Conservation (phyloP, 768 basidiomycete genomes). For the Amylocystis lapponica region DNA sequence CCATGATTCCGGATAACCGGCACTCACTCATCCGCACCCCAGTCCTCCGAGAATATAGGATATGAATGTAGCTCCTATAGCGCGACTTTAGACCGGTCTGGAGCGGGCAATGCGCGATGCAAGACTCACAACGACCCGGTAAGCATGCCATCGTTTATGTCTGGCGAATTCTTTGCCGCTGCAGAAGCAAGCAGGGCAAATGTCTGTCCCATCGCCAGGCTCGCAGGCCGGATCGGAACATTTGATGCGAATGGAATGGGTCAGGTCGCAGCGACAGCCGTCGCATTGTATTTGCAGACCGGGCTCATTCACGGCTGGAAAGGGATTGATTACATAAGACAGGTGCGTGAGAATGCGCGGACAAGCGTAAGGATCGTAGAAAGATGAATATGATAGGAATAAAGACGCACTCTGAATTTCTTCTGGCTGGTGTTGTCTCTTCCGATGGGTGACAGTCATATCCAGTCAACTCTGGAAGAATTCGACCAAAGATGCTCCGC, state of each 20-base stretch:
- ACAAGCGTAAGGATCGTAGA: slow-evolving; percentile 12
- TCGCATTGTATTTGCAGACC: slow-evolving; percentile 84
- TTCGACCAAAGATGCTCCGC: no score
- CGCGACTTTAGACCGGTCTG: background rate
- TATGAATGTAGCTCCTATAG: slow-evolving; percentile 89
- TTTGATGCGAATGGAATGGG: slow-evolving; percentile 94
- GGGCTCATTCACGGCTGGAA: slow-evolving; percentile 68
- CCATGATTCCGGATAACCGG: background rate
- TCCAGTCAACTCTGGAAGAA: slow-evolving; percentile 2
- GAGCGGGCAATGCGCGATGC: no score
- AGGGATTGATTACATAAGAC: slow-evolving; percentile 17
- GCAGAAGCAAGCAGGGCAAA: slow-evolving; percentile 92
- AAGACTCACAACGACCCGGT: slow-evolving; percentile 81
- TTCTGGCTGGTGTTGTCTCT: slow-evolving; percentile 26
- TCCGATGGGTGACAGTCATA: slow-evolving; percentile 29
- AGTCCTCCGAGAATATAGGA: slow-evolving; percentile 91
- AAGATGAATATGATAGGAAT: slow-evolving; percentile 8
- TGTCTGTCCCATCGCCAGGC: slow-evolving; percentile 77
- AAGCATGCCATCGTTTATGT: slow-evolving; percentile 83
- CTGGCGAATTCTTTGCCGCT: slow-evolving; percentile 82
- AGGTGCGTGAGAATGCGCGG: slow-evolving; percentile 21
- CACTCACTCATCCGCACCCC: slow-evolving; percentile 95
- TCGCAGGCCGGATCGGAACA: slow-evolving; percentile 82
- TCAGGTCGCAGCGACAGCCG: slow-evolving; percentile 79
- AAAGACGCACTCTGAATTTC: slow-evolving; percentile 25